These are phyloP conservation scores for Sporothrix luriei DNA, from an alignment of 2,329 filamentous ascomycete genomes.

Conservation along the genomic window DNA sequence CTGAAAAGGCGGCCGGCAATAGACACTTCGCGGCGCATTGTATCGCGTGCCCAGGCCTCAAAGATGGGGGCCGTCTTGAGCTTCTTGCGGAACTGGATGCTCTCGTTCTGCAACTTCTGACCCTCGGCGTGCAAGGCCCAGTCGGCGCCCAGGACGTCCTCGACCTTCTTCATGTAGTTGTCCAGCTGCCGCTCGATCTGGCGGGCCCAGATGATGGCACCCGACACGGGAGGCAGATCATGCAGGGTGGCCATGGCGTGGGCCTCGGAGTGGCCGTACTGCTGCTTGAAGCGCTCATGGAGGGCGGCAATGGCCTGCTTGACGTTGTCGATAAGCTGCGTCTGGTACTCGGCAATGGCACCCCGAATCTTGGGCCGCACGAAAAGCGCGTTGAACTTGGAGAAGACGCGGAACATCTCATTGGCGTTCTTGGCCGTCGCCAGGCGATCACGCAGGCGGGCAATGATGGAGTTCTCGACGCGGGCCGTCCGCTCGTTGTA, in stretches of 20 bases:
- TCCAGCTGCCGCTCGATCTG: constrained; percentile 96
- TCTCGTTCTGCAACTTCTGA: constrained; percentile 88
- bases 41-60: constrained; percentile 91
- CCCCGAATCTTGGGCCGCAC: constrained; percentile 98
- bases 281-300: constrained; percentile 97
- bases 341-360: constrained; percentile 97
- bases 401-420: constrained; percentile 99
- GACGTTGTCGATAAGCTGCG: constrained; percentile 95
- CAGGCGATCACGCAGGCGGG: constrained; percentile 84
- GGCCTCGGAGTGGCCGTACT: constrained; percentile 96
- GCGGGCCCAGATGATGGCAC: constrained; percentile 94
- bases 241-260: constrained; percentile 98
- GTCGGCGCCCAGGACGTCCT: constrained; percentile 90
- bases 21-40: constrained; percentile 82
- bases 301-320: constrained; percentile 92
- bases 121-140: constrained; percentile 95
- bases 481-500: constrained; percentile 97
- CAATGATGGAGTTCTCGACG: constrained; percentile 99
- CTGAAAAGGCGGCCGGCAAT: constrained; percentile 92
- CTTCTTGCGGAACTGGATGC: constrained; percentile 92
- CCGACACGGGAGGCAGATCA: constrained; percentile 92
- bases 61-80: constrained; percentile 92
- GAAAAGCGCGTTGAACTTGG: constrained; percentile 98
- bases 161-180: constrained; percentile 98
- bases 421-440: constrained; percentile 96